phyloP scores from a whole-genome alignment of 2,329 filamentous ascomycete species.

The Aspergillus thermomutatus region DNA sequence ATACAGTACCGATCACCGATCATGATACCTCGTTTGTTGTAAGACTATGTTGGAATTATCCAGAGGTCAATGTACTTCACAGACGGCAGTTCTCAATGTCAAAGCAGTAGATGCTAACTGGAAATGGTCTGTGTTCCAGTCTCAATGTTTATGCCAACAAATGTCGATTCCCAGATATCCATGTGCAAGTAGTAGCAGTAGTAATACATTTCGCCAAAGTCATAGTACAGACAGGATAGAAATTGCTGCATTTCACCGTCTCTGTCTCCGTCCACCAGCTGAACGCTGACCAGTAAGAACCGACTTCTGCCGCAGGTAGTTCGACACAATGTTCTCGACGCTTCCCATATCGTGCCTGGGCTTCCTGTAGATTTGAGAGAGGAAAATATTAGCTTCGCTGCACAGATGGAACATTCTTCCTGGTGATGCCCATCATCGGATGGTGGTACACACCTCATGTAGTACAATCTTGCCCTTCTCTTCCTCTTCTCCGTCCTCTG shows the following conservation, averaged over 20 bases:
- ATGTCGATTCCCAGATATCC: slow-evolving; percentile 8
- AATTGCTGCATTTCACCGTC: slow-evolving; percentile 13
- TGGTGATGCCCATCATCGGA: background rate
- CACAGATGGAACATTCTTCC: background rate
- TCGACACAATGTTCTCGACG: slow-evolving; percentile 73
- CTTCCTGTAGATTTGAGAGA: slow-evolving; percentile 44
- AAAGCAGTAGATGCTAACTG: background rate
- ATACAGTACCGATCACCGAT: background rate
- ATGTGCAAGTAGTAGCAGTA: slow-evolving; percentile 30
- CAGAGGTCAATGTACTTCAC: background rate
- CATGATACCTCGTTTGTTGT: background rate
- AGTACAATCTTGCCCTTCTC: slow-evolving; percentile 82
- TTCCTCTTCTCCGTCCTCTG: slow-evolving; percentile 81
- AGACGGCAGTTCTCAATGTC: background rate
- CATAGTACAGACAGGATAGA: slow-evolving; percentile 12
- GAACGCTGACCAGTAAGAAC: slow-evolving; percentile 35
- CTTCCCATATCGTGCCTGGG: slow-evolving; percentile 83
- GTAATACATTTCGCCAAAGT: slow-evolving; percentile 27
- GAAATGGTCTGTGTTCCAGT: slow-evolving; percentile 4
- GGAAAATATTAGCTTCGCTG: slow-evolving; percentile 7
- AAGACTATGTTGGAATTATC: background rate
- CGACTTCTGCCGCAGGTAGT: slow-evolving; percentile 57
- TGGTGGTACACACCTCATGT: slow-evolving; percentile 62
- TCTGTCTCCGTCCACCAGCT: slow-evolving; percentile 13
- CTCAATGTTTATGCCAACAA: background rate